phyloP scores from a whole-genome alignment of 441 rosid genomes.

The Mallotus repandus region DNA sequence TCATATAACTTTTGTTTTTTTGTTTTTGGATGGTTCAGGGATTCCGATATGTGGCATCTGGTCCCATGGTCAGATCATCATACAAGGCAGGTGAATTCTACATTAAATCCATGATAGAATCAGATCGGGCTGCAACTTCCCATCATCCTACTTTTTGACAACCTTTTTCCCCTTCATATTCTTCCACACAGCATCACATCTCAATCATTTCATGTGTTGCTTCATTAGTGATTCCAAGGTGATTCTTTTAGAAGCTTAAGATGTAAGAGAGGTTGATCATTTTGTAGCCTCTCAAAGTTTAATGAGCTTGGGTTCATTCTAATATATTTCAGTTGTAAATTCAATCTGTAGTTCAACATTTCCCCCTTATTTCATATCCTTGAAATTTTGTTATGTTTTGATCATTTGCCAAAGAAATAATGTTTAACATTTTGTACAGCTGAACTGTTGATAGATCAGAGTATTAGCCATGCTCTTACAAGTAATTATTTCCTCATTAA shows the following conservation, averaged over 20 bases:
- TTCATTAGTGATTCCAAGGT: neutral
- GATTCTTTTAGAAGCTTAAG: neutral
- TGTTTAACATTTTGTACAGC: neutral
- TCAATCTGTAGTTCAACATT: neutral
- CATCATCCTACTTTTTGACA: slow-evolving; percentile 34
- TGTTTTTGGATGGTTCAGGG: slow-evolving; percentile 64
- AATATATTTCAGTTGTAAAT: slow-evolving; percentile 16
- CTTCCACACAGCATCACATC: neutral
- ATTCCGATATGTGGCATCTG: slow-evolving; percentile 93
- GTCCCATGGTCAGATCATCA: slow-evolving; percentile 99
- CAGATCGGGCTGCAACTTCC: slow-evolving; percentile 68
- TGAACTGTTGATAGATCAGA: neutral
- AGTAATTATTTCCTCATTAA: too few species aligned
- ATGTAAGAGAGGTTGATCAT: neutral
- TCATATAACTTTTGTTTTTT: slow-evolving; percentile 9
- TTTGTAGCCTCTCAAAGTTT: slow-evolving; percentile 3
- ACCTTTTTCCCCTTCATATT: neutral
- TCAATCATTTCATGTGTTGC: neutral
- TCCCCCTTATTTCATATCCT: neutral
- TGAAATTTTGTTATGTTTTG: too few species aligned
- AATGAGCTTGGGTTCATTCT: slow-evolving; percentile 8
- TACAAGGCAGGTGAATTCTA: slow-evolving; percentile 99
- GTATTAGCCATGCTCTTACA: neutral
- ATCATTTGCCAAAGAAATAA: neutral
- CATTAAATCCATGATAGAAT: slow-evolving; percentile 96